Percentiles rank a stretch among this genome's conserved stretches.
Evolutionary conservation across 257 asterid species (phyloP).

Genomic region (Primulina tabacum): DNA sequence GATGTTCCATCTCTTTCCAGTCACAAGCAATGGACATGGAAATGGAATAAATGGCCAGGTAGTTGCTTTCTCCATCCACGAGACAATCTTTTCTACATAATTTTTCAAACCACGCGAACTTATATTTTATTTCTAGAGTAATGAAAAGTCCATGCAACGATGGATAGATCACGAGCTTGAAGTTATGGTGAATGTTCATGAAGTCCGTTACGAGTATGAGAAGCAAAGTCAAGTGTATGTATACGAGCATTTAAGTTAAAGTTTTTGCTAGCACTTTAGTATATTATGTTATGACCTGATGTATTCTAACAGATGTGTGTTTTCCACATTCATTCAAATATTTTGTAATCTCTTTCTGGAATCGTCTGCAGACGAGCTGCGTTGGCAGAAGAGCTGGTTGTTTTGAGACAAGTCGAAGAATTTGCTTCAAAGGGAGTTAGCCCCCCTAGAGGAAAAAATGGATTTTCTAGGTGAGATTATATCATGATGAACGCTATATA

Average conservation of each 20-base stretch:
- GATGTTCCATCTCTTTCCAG: slow-evolving; percentile 42
- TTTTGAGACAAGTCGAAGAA: slow-evolving; percentile 85
- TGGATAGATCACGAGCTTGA: slow-evolving; percentile 99
- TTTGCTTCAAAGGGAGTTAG: slow-evolving; percentile 78
- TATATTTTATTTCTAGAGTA: slow-evolving; percentile 46
- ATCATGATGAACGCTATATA: neutral
- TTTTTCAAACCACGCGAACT: slow-evolving; percentile 20
- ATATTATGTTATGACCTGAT: no score
- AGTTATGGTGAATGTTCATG: slow-evolving; percentile 96
- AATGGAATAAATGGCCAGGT: slow-evolving; percentile 81
- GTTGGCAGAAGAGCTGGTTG: slow-evolving; percentile 89
- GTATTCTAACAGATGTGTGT: neutral
- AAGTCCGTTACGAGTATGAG: slow-evolving; percentile 98
- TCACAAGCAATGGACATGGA: slow-evolving; percentile 71
- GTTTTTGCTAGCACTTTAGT: neutral
- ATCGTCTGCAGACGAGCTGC: slow-evolving; percentile 80
- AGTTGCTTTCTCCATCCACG: slow-evolving; percentile 21
- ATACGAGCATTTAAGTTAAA: neutral
- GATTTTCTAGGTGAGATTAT: slow-evolving; percentile 62
- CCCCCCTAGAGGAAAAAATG: slow-evolving; percentile 91
- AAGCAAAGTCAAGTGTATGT: slow-evolving; percentile 99
- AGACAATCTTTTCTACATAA: slow-evolving; percentile 15
- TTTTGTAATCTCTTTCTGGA: slow-evolving; percentile 19
- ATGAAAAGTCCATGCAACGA: slow-evolving; percentile 82
- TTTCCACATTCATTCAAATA: neutral